Evolutionary conservation across 345 rosid species (phyloP), one percentile per base, ranked within the genome.

Genomic region (Aurinia saxatilis): DNA sequence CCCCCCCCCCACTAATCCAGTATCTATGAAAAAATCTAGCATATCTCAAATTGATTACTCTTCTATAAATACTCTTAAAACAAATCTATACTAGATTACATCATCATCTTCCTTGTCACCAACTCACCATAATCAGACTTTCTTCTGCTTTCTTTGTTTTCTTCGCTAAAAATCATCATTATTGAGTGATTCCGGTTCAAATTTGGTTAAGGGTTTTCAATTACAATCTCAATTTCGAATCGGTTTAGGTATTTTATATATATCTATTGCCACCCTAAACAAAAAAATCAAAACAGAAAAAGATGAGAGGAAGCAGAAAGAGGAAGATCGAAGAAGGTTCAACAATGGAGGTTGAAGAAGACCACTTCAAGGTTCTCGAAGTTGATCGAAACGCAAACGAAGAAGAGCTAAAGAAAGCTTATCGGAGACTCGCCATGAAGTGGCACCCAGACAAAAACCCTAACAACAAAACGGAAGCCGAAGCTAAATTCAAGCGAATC

Each of bases 371-470:
- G 50, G 50, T 81, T 21, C 75, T 90, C 66, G 65, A 80, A 63
- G 95, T 90, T 0, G 88, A 84, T 39, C 86, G 66, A 78, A 78
- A 60, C 58, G 90, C 88, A 1, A 81, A 52, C 12, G 95, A 86
- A 36, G 97, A 84, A 0, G 97, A 86, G 53, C 65, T 86, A 57
- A 90, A 83, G 88, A 90, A 90, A 76, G 82, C 97, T 29, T 90
- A 90, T 51, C 70, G 95, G 40, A 90, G 81, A 72, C 95, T 90
- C 36, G 97, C 97, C 23, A 84, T 86, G 91, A 86, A 84, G 56
- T 86, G 97, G 95, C 97, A 90, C 60, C 97, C 95, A 10, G 97
- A 90, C 69, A 90, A 90, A 81, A 90, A 90, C 75, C 96, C 95
- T 10, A 80, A 70, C 42, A 84, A 84, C 67, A 90, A 86, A 63